Percentiles rank a stretch among this genome's conserved stretches.
These are phyloP conservation scores for Adansonia rubrostipa DNA, from an alignment of 441 rosid species.

Conservation along the genomic window DNA sequence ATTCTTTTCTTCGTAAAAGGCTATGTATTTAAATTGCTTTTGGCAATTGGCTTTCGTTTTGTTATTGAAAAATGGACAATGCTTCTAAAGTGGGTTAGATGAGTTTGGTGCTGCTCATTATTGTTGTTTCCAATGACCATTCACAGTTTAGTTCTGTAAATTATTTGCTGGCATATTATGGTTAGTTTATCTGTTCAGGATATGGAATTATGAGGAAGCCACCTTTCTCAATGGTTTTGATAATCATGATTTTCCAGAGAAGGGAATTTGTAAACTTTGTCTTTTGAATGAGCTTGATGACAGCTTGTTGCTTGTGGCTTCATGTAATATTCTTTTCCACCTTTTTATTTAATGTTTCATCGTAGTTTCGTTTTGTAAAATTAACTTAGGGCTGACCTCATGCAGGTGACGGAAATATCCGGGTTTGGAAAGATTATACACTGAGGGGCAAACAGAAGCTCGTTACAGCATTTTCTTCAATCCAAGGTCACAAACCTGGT, in stretches of 20 bases:
- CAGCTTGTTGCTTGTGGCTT: slow-evolving; percentile 89
- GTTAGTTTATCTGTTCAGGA: slow-evolving; percentile 49
- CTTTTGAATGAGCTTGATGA: slow-evolving; percentile 96
- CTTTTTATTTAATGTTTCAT: slow-evolving; percentile 28
- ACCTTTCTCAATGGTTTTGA: slow-evolving; percentile 77
- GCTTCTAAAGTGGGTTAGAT: background rate
- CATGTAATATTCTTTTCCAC: slow-evolving; percentile 55
- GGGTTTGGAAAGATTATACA: slow-evolving; percentile 92
- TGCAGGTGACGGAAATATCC: slow-evolving; percentile 89
- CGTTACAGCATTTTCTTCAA: slow-evolving; percentile 92
- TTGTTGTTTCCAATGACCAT: background rate
- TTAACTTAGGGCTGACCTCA: slow-evolving; percentile 27
- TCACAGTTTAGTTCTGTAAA: slow-evolving; percentile 2
- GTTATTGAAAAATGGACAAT: background rate
- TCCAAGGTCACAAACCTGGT: slow-evolving; percentile 90
- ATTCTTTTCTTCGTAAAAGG: background rate
- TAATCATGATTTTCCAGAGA: slow-evolving; percentile 87
- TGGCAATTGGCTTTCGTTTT: slow-evolving; percentile 1
- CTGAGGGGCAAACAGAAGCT: slow-evolving; percentile 80
- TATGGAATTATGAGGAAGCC: slow-evolving; percentile 82
- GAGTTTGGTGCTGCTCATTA: background rate
- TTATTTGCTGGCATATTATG: slow-evolving; percentile 23
- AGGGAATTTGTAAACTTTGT: slow-evolving; percentile 93
- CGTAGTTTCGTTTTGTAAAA: slow-evolving; percentile 19
- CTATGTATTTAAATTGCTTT: background rate